A percentile compares a stretch with the other conserved stretches of the same genome.
Conservation (phyloP, 169 alveolate genomes). For the Ichthyophthirius multifiliis region DNA sequence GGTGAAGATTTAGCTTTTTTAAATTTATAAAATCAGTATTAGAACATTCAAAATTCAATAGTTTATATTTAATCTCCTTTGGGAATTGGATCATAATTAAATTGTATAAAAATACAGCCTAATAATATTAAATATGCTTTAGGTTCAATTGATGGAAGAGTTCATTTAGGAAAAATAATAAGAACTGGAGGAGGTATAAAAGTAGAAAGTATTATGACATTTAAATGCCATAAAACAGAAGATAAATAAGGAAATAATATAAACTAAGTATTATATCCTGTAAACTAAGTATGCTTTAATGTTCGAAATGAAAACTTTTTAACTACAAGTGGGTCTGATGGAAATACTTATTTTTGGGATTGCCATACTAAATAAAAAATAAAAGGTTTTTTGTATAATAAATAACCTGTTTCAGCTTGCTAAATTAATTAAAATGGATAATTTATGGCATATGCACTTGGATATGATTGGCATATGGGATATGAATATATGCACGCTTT, state of each 20-base stretch:
- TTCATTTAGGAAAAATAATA: neutral
- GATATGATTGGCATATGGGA: slow-evolving; percentile 14
- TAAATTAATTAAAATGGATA: neutral
- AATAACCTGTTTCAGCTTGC: neutral
- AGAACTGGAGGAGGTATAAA: neutral
- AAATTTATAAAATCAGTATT: slow-evolving; percentile 13
- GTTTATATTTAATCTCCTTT: neutral
- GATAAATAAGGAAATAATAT: neutral
- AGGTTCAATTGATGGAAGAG: slow-evolving; percentile 18
- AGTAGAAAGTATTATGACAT: neutral
- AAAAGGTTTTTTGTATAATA: neutral
- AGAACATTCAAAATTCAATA: neutral
- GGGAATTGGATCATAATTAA: neutral
- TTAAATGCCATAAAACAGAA: slow-evolving; percentile 10
- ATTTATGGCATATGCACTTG: slow-evolving; percentile 6
- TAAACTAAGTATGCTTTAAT: neutral
- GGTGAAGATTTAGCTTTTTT: neutral
- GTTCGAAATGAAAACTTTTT: neutral
- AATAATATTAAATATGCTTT: neutral
- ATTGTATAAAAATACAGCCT: neutral
- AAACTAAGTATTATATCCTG: neutral
- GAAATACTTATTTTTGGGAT: slow-evolving; percentile 4
- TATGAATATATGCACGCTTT: neutral
- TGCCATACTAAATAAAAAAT: neutral
- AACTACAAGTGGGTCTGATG: neutral